A percentile compares a stretch with the other conserved stretches of the same genome.
Evolutionary conservation across 768 basidiomycete genomes (phyloP).

Genomic region (Boletus sp.): DNA sequence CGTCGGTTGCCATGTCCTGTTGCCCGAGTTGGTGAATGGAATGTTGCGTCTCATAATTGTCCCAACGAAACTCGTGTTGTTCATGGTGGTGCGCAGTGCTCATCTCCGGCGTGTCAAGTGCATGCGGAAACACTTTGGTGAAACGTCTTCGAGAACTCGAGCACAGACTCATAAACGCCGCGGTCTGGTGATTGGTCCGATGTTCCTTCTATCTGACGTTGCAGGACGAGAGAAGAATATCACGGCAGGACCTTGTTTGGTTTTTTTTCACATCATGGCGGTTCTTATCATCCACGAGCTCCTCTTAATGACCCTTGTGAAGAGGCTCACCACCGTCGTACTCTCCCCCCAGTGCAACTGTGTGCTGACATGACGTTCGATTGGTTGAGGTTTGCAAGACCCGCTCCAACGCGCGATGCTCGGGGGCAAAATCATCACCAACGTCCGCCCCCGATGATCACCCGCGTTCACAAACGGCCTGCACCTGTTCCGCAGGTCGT

Average conservation of each 20-base stretch:
- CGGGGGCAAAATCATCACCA: conserved; percentile 14
- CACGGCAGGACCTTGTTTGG: conserved; percentile 28
- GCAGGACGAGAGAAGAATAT: conserved; percentile 23
- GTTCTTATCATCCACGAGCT: conserved; percentile 25
- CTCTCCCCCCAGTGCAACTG: conserved; percentile 11
- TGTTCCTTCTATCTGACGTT: conserved; percentile 27
- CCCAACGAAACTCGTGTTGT: conserved; percentile 18
- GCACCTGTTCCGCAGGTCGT: conserved; percentile 14
- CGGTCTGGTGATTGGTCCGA: conserved; percentile 23
- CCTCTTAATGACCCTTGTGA: conserved; percentile 30
- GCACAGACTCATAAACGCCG: conserved; percentile 27
- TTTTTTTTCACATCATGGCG: conserved; percentile 20
- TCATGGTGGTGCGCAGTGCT: conserved; percentile 14
- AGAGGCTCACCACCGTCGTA: conserved; percentile 4
- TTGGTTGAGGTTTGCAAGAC: conserved; percentile 24
- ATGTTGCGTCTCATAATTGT: conserved; percentile 14
- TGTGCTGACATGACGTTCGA: conserved; percentile 25
- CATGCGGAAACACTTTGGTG: conserved; percentile 22
- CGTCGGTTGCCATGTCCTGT: conserved; percentile 20
- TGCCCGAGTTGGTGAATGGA: conserved; percentile 20
- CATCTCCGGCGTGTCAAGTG: conserved; percentile 25
- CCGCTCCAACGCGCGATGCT: conserved; percentile 13
- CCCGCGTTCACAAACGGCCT: conserved; percentile 21
- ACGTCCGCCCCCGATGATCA: conserved; percentile 12
- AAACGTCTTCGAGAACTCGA: conserved; percentile 30